Evolutionary conservation across 345 rosid species (phyloP), one percentile per base, ranked within the genome.

Genomic region (Bruguiera sexangula): DNA sequence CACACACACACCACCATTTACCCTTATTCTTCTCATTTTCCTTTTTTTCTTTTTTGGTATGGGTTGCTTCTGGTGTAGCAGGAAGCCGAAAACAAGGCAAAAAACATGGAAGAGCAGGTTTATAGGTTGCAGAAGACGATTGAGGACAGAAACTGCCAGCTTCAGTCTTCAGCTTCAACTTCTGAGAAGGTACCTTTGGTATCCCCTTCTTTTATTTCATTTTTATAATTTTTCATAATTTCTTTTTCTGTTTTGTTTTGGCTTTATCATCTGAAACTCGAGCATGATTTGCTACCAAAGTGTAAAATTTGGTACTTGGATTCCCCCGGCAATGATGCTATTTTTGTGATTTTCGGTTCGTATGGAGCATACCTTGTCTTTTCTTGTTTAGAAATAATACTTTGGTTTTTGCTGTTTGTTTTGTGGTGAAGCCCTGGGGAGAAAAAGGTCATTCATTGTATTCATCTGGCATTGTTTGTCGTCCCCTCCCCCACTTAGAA

Each of bases 51-150:
- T 57, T 21, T 61, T 16, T 1, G 34, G 19, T 60, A 71, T 31
- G 63, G 31, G 65, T 60, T 74, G 9, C 46, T 69, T 74, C 58
- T 55, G 59, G 22, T 26, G 8, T 55, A 2, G 34, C 82, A 91
- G 97, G 92, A 89, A 76, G 96, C 96, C 16, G 96, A 95, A 77
- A 74, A 67, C n/a, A 89, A 83, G 74, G 96, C 84, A 34, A 86
- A 79, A 77, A 73, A 63, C 67, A 84, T 88, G 96, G 96, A 88
- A 75, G 82, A 82, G 48, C 89, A 89, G 61, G 74, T 82, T 66
- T 57, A 67, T 55, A 65, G 63, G 65, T 81, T 91, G 77, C 83
- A 84, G 69, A 73, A 73, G 63, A 78, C 74, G 32, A 60, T 94
- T 70, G 86, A 89, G 71, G 90, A 82, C 80, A 88, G 80, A 58